Evolutionary conservation across 2,329 filamentous ascomycete genomes (phyloP).

Genomic region (Sphaerulina vaccinii): DNA sequence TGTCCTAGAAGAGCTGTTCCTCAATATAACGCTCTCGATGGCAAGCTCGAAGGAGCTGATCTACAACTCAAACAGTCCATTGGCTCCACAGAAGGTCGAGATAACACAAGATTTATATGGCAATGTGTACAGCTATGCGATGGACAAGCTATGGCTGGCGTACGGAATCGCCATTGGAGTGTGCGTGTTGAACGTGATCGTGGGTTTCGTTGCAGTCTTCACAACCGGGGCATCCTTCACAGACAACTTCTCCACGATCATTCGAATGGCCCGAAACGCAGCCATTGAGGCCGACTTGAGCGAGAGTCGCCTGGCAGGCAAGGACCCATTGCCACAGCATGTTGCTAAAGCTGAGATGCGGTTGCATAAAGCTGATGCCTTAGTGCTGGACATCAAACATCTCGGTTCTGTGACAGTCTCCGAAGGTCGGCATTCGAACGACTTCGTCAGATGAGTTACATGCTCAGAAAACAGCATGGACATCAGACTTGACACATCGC

Average conservation of each 20-base stretch:
- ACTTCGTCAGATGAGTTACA: not conserved
- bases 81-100: constrained; percentile 7
- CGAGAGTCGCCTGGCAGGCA: constrained; percentile 13
- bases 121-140: constrained; percentile 23
- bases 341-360: constrained; percentile 11
- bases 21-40: constrained; percentile 24
- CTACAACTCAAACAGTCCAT: constrained; percentile 8
- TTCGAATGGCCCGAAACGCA: constrained; percentile 15
- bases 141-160: constrained; percentile 19
- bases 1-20: constrained; percentile 17
- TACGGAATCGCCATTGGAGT: constrained; percentile 22
- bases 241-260: constrained; percentile 24
- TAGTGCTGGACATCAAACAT: not conserved
- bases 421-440: not conserved
- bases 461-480: no score
- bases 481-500: no score
- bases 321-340: constrained; percentile 12
- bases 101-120: constrained; percentile 13
- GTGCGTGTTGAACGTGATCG: constrained; percentile 11
- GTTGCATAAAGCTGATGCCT: not conserved
- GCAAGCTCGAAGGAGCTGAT: constrained; percentile 16
- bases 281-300: constrained; percentile 9
- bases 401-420: not conserved
- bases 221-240: constrained; percentile 21
- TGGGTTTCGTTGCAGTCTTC: constrained; percentile 16